These are phyloP conservation scores for Talaromyces sp. DNA, from an alignment of 2,329 filamentous ascomycete species.

Conservation along the genomic window DNA sequence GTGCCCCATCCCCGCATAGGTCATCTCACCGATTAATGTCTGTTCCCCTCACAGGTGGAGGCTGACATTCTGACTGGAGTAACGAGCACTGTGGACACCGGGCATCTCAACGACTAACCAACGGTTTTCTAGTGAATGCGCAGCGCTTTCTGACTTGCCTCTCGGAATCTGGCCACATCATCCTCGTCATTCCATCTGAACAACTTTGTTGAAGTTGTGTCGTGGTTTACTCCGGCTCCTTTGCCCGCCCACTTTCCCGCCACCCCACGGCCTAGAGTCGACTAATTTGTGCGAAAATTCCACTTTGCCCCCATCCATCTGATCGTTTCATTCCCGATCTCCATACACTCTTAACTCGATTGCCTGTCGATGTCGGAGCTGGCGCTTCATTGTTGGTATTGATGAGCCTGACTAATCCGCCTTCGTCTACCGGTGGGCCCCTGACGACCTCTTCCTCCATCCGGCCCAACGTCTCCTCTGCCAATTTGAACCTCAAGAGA, in stretches of 20 bases:
- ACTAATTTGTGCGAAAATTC: slow-evolving; percentile 3
- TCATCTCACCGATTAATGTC: neutral
- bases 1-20: slow-evolving; percentile 1
- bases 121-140: neutral
- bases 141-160: neutral
- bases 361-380: slow-evolving; percentile 10
- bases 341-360: slow-evolving; percentile 7
- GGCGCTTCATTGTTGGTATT: slow-evolving; percentile 11
- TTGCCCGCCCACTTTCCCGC: slow-evolving; percentile 1
- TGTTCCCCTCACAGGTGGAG: neutral
- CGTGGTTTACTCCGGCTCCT: slow-evolving; percentile 4
- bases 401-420: slow-evolving; percentile 47
- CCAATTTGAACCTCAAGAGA: slow-evolving; percentile 42
- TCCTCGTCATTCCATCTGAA: neutral
- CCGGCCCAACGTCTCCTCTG: slow-evolving; percentile 32
- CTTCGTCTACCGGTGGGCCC: slow-evolving; percentile 38
- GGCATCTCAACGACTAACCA: neutral
- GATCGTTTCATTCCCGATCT: slow-evolving; percentile 11
- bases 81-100: neutral
- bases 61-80: neutral
- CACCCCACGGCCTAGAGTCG: slow-evolving; percentile 6
- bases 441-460: slow-evolving; percentile 36
- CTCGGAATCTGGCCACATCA: slow-evolving; percentile 4
- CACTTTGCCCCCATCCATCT: neutral
- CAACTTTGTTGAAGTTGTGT: neutral